A percentile compares a stretch with the other conserved stretches of the same genome.
These are phyloP conservation scores for Globisporangium solare DNA, from an alignment of 352 stramenopile species.

Conservation along the genomic window DNA sequence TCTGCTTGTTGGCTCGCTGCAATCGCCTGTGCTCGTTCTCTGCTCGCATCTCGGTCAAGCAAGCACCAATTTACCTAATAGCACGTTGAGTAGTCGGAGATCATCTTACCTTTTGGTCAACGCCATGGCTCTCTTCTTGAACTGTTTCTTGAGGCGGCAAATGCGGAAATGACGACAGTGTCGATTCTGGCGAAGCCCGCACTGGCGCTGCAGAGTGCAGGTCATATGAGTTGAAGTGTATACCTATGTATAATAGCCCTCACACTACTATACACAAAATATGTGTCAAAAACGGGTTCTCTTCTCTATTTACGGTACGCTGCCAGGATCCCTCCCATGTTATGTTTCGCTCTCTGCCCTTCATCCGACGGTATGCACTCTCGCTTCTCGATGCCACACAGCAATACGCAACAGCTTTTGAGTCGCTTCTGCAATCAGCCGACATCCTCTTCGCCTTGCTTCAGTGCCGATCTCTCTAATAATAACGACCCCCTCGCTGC, in stretches of 20 bases:
- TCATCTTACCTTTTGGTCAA: constrained; percentile 12
- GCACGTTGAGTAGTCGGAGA: too few relatives aligned
- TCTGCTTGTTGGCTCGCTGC: constrained; percentile 21
- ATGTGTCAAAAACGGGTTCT: not conserved
- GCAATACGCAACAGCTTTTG: not conserved
- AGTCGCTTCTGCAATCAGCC: too few relatives aligned
- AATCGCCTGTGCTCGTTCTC: constrained; percentile 18
- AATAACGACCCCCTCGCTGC: constrained; percentile 74
- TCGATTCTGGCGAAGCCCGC: not conserved
- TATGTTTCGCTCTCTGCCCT: not conserved
- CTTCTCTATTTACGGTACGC: not conserved
- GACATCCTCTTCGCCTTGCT: too few relatives aligned
- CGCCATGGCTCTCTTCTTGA: constrained; percentile 3
- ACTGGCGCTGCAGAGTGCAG: not conserved
- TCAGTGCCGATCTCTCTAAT: constrained; percentile 36
- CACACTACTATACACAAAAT: too few relatives aligned
- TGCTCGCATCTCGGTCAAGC: not conserved
- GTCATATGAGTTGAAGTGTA: constrained; percentile 8
- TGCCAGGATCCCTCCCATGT: not conserved
- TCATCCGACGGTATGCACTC: not conserved
- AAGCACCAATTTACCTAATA: too few relatives aligned
- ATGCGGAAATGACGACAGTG: constrained; percentile 12
- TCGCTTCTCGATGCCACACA: not conserved
- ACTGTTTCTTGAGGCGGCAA: not conserved
- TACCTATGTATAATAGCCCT: not conserved